Base-by-base conservation (phyloP, 345 rosid species). In the Cardamine occulta region DNA sequence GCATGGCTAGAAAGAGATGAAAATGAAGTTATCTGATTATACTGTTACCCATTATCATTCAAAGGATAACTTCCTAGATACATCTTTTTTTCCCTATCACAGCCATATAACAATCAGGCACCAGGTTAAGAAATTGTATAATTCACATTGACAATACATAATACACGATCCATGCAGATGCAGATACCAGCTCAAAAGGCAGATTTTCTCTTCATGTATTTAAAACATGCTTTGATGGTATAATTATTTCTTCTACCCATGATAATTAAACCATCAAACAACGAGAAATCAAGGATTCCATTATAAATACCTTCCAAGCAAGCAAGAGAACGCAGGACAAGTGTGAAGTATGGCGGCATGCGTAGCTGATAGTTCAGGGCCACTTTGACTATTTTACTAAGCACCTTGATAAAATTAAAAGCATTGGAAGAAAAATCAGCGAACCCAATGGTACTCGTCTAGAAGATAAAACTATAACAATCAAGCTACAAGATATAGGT, bases 341-440 rank as follows among this genome's bases (percentile, higher is more conserved):
- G 93, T 11, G 98, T 94, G 79, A 86, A 94, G 81, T 89, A 94
- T 66, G 97, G 97, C 5, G 97, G 98, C 98, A 94, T 94, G 74
- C 91, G 91, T 72, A 89, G 88, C 73, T 91, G 94, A 84, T 88
- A 87, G 73, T 91, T 94, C 83, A 94, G 75, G 56, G 98, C 98
- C 79, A 94, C 62, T 57, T 91, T 85, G 90, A 93, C 74, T 76
- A 91, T 87, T 83, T 88, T 91, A 70, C 91, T 84, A 58, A 94
- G 86, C 80, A 94, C 97, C 98, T 93, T 74, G 68, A 80, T 51
- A 68, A 79, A 26, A 44, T 60, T 54, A 61, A 24, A 58, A 66
- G 47, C 39, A 72, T 19, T 29, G 24, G 37, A 39, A 26, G 28
- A 19, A 58, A 15, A 19, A 21, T 65, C 56, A 63, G 59, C 0